phyloP scores from a whole-genome alignment of 1,139 yeast species.

The Candida tropicalis region DNA sequence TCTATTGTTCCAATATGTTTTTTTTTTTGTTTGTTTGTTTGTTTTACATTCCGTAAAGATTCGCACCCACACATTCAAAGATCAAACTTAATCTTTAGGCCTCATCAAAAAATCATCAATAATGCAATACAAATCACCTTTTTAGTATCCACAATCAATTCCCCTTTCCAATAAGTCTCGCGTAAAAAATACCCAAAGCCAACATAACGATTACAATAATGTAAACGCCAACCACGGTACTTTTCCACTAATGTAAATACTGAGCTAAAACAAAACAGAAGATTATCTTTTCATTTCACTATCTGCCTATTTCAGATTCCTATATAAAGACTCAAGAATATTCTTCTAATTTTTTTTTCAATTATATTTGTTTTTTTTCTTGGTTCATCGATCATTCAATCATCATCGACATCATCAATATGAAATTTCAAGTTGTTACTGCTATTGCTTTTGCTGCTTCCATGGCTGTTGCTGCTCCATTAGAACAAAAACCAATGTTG shows the following conservation, averaged over 20 bases:
- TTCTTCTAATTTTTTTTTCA: not conserved
- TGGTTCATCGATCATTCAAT: not conserved
- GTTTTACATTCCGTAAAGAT: constrained; percentile 1
- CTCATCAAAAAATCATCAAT: not conserved
- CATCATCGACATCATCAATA: not conserved
- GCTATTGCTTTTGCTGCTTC: constrained; percentile 3
- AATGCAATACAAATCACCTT: not conserved
- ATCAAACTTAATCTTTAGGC: not conserved
- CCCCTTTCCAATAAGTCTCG: no score
- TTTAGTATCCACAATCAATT: no score
- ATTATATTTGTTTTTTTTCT: not conserved
- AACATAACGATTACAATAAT: not conserved
- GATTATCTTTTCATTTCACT: no score
- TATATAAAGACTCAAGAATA: not conserved
- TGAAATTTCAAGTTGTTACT: constrained; percentile 5
- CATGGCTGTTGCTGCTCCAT: constrained; percentile 6
- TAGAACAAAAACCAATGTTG: not conserved
- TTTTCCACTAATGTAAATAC: no score
- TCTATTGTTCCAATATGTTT: no score
- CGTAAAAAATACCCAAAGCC: no score
- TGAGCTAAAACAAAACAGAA: no score
- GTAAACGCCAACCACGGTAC: not conserved
- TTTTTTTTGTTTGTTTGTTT: not conserved
- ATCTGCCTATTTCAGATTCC: not conserved
- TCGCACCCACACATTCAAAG: constrained; percentile 1